Evolutionary conservation across 495 filamentous ascomycete genomes (phyloP), one percentile per base, ranked within the genome.

Genomic region (Hyaloscypha hepaticicola): DNA sequence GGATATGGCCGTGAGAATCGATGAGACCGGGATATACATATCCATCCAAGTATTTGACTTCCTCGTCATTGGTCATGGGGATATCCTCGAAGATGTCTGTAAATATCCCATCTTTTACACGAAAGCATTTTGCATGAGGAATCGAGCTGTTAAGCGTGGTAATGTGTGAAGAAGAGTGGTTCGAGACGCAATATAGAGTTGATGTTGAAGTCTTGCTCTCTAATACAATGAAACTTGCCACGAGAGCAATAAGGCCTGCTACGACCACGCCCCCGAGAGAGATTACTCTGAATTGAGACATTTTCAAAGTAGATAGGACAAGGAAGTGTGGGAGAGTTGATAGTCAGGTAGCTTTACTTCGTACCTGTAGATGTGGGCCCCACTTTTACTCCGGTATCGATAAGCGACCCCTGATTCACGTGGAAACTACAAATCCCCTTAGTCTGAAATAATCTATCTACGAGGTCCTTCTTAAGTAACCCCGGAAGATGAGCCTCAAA

Each of bases 1-100:
- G 65, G 63, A 88, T 67, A 69, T 89, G 87, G 0, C 85, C 87
- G 63, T 89, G 87, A 0, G 83, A 85, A 63, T 89, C 87, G 82
- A 86, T 88, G 4, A 89, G 70, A 0, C 86, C 87, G 0, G 87
- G 87, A 52, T 87, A 72, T 1, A 79, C 82, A 63, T 79, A 76
- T 7, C 83, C 69, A 62, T 72, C 58, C 14, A 72, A 52, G 24
- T 7, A 29, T 22, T 24, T 63, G 28, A 67, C 29, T 48, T 25
- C 38, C 34, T 64, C 52, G n/a, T 22, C 58, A n/a, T 31, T 24
- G n/a, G 67, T 22, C 14, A 60, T 34, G 11, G 61, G 48, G 2
- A 66, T 55, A 9, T 65, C 53, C 1, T 57, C 29, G 12, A 72
- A 68, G 53, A 74, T 64, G 9, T 68, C 58, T 7, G 62, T 66